Evolutionary conservation across 495 filamentous ascomycete species (phyloP), one percentile per base, ranked within the genome.

Genomic region (Letharia columbiana): DNA sequence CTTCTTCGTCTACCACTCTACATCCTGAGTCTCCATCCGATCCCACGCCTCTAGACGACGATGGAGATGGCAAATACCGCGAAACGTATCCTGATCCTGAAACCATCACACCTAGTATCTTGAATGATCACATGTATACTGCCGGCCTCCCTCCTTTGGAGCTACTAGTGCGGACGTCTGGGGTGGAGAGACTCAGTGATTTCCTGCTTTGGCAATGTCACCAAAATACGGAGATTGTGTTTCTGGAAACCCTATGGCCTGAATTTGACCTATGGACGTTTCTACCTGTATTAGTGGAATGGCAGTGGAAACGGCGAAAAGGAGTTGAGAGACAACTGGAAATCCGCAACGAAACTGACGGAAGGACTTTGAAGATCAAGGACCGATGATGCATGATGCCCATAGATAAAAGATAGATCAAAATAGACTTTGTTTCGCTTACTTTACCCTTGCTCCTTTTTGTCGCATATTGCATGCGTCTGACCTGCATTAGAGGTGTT

Each of bases 181-280:
- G 91, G 39, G 94, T 98, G 15, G 88, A 92, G 71, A 82, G 94
- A 31, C 76, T 98, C 65, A 96, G 91, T 71, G 94, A 98, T 72
- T 98, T 98, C 72, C 92, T 98, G 92, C 86, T 98, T 62, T 98
- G 94, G 94, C 94, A 98, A 76, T 92, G 89, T 71, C 92, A 98
- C 70, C 82, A 95, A 71, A 80, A 93, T 54, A 98, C 94, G 0
- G 88, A 96, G 63, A 88, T 98, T 63, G 90, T 91, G 49, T 98
- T 98, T 76, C 74, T 96, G 50, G 84, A 96, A 65, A 93, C 91
- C 64, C 77, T 98, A 54, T 98, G 94, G 94, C 94, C 94, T 6
- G 91, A 98, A 69, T 96, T 98, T 69, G 92, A 95, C 72, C 80
- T 98, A 15, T 95, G 92, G 92, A 80, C 91, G 54, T 98, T 98